Percentiles rank a stretch among this genome's conserved stretches.
phyloP scores from a whole-genome alignment of 352 stramenopile genomes.

The Globisporangium sylvaticum region DNA sequence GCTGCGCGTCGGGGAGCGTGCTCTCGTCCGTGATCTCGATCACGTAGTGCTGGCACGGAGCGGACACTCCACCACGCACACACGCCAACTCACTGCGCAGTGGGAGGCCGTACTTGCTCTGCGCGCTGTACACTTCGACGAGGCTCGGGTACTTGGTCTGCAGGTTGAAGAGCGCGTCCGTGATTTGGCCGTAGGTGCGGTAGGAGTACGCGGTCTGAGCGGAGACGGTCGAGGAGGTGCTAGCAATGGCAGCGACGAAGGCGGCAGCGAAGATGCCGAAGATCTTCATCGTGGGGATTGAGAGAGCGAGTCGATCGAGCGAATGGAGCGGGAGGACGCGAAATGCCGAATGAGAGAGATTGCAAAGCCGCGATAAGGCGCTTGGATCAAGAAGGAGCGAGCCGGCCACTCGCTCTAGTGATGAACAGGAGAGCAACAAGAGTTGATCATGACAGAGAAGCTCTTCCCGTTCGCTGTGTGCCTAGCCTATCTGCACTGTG shows the following conservation, averaged over 20 bases:
- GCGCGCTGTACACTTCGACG: conserved; percentile 76
- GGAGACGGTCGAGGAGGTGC: neutral
- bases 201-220: conserved; percentile 33
- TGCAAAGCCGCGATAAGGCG: neutral
- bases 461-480: neutral
- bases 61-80: conserved; percentile 29
- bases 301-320: neutral
- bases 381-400: neutral
- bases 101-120: conserved; percentile 71
- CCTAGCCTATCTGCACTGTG: too few relatives aligned
- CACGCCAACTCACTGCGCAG: conserved; percentile 47
- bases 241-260: neutral
- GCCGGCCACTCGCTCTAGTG: neutral
- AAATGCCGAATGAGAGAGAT: neutral
- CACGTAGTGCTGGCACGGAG: conserved; percentile 72
- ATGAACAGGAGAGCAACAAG: neutral
- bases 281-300: neutral
- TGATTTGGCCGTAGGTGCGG: conserved; percentile 69
- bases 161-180: conserved; percentile 49
- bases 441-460: neutral
- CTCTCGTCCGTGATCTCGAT: conserved; percentile 82
- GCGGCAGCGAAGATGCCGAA: neutral
- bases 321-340: neutral
- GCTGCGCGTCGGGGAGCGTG: conserved; percentile 47
- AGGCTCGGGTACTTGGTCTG: conserved; percentile 56